Base-by-base conservation (phyloP, 805 yeast species). In the Yarrowia bubula region DNA sequence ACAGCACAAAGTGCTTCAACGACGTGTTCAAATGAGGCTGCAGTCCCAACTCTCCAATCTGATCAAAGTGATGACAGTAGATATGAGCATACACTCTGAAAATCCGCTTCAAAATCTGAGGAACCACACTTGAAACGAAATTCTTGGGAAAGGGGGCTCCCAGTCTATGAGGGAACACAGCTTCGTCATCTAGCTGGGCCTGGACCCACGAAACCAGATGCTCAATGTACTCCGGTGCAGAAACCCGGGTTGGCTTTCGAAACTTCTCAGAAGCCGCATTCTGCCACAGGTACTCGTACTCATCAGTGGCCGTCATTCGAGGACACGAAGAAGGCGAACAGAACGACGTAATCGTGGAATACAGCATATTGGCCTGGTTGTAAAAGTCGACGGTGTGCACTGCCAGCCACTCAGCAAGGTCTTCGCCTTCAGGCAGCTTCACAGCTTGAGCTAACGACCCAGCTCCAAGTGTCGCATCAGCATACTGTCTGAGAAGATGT, bases 371-470 rank as follows among this genome's bases (percentile, higher is more conserved):
- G 69, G 93, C 87, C 75, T 93, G 99, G 75, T 92, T 92, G 78
- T 90, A 93, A 74, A 93, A 95, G 75, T 93, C 98, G 15, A 92
- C 98, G n/a, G 93, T 95, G 74, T 93, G 97, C 11, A 92, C 96
- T 0, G 99, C 98, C 65, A 93, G 77, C 99, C 99, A 93, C 75
- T 93, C 99, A 71, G 88, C 87, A 65, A 86, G 73, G 71, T 90
- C 95, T 76, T 93, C 99, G 67, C 95, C 98, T 70, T 84, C 89
- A 15, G 99, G 99, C 33, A 95, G 79, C 73, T 89, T 89, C 22
- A 93, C 98, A 0, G 98, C 98, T 75, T 91, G 96, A 31, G 89
- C 89, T 68, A 95, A 80, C 37, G 93, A 87, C 39, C 93, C 96
- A 0, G 97, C 88, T 0, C 99, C 99, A 60, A 95, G 80, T 0